Evolutionary conservation across 495 filamentous ascomycete genomes (phyloP).

Genomic region (Tuber brumale): DNA sequence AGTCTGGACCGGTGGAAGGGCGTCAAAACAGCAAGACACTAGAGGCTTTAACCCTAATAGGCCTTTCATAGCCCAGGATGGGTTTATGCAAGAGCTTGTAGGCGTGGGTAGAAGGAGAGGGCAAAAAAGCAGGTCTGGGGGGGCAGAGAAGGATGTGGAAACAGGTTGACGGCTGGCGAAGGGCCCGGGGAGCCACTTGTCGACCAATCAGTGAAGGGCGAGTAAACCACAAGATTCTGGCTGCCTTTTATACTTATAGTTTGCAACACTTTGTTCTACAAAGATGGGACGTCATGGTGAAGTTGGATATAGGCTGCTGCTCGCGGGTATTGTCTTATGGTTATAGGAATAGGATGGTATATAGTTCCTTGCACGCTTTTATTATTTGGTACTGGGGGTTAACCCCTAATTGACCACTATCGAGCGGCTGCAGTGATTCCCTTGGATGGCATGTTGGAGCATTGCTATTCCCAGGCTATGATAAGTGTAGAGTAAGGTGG

Average conservation of each 20-base stretch:
- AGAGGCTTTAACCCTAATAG: not conserved
- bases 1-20: slow-evolving; percentile 20
- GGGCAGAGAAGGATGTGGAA: not conserved
- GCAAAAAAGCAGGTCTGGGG: not conserved
- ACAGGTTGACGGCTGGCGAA: not conserved
- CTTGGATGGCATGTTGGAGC: not conserved
- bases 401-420: not conserved
- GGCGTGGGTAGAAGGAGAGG: not conserved
- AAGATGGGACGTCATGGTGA: not conserved
- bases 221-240: not conserved
- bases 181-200: not conserved
- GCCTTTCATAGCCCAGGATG: slow-evolving; percentile 4
- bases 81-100: slow-evolving; percentile 20
- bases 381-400: not conserved
- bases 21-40: not conserved
- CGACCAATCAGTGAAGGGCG: not conserved
- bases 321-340: not conserved
- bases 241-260: not conserved
- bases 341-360: not conserved
- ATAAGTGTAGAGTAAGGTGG: not conserved
- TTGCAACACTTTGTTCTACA: not conserved
- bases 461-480: not conserved
- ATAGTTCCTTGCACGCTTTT: not conserved
- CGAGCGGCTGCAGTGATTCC: not conserved
- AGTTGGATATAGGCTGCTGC: not conserved